Percentiles rank a stretch among this genome's conserved stretches.
These are phyloP conservation scores for Populus trichocarpa DNA, from an alignment of 441 rosid genomes.

Conservation along the genomic window DNA sequence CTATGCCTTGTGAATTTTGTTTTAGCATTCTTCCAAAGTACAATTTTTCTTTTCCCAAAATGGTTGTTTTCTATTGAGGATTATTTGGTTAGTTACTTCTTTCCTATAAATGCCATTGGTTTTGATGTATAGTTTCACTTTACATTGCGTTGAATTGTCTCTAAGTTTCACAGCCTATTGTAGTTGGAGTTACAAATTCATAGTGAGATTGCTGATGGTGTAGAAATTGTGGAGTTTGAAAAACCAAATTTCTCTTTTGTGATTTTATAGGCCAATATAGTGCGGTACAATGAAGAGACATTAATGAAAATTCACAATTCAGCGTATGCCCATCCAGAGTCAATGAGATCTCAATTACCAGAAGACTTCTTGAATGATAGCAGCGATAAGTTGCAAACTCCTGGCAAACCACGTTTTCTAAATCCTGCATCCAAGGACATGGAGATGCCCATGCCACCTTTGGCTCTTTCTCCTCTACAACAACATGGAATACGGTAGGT, in stretches of 20 bases:
- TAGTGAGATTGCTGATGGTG: not conserved
- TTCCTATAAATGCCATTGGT: not conserved
- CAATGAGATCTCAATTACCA: slow-evolving; percentile 48
- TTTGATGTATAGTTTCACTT: not conserved
- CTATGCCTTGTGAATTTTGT: not conserved
- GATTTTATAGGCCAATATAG: slow-evolving; percentile 57
- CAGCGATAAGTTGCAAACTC: slow-evolving; percentile 20
- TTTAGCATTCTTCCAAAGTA: not conserved
- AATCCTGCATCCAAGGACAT: slow-evolving; percentile 47
- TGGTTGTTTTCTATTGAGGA: too few species aligned
- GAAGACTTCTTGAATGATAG: slow-evolving; percentile 32
- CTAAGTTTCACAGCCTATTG: not conserved
- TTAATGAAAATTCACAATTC: slow-evolving; percentile 51
- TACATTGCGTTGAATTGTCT: not conserved
- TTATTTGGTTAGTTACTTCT: too few species aligned
- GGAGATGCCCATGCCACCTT: slow-evolving; percentile 92
- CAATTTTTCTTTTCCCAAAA: too few species aligned
- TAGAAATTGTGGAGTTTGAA: not conserved
- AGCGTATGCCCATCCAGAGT: slow-evolving; percentile 34
- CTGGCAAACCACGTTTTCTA: slow-evolving; percentile 29
- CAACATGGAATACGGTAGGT: slow-evolving; percentile 63
- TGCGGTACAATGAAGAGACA: slow-evolving; percentile 67
- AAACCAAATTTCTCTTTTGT: not conserved
- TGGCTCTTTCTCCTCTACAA: slow-evolving; percentile 58
- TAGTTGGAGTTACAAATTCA: not conserved